These are phyloP conservation scores for Mrakia hoshinonis DNA, from an alignment of 768 basidiomycete genomes.

Conservation along the genomic window DNA sequence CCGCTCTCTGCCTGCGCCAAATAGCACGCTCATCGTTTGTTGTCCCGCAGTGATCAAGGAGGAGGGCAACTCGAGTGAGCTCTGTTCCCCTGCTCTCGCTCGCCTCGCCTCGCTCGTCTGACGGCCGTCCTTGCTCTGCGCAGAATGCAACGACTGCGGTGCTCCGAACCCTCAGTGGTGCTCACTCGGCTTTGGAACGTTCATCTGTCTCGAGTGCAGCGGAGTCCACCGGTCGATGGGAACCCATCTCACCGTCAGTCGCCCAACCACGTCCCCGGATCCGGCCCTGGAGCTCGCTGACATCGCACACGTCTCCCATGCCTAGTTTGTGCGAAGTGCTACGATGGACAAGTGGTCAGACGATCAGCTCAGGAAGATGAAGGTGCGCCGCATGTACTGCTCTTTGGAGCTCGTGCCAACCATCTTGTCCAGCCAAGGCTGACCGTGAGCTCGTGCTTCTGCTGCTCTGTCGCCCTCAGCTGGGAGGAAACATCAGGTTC, in stretches of 20 bases:
- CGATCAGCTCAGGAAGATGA: slow-evolving; percentile 69
- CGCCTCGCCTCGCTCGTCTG: not conserved
- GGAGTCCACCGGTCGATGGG: slow-evolving; percentile 76
- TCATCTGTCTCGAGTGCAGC: slow-evolving; percentile 68
- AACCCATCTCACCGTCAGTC: slow-evolving; percentile 68
- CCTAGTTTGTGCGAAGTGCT: slow-evolving; percentile 69
- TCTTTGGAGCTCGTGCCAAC: not conserved
- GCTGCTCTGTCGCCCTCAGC: slow-evolving; percentile 44
- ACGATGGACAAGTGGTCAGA: slow-evolving; percentile 96
- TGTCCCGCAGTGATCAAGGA: slow-evolving; percentile 14
- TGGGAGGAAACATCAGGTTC: slow-evolving; percentile 82
- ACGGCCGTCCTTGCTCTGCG: too few relatives aligned
- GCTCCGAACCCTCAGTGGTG: slow-evolving; percentile 97
- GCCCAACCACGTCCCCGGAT: slow-evolving; percentile 30
- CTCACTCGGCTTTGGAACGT: slow-evolving; percentile 51
- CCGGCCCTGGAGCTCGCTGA: not conserved
- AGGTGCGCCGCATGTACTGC: slow-evolving; percentile 48
- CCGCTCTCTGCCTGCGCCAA: not conserved
- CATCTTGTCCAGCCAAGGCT: not conserved
- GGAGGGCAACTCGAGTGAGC: slow-evolving; percentile 11
- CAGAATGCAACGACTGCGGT: slow-evolving; percentile 13
- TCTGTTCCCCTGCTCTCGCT: not conserved
- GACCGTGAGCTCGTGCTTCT: slow-evolving; percentile 11
- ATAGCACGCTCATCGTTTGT: not conserved
- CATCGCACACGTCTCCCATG: slow-evolving; percentile 41